These are phyloP conservation scores for Lentinula aciculospora DNA, from an alignment of 768 basidiomycete species.

Conservation along the genomic window DNA sequence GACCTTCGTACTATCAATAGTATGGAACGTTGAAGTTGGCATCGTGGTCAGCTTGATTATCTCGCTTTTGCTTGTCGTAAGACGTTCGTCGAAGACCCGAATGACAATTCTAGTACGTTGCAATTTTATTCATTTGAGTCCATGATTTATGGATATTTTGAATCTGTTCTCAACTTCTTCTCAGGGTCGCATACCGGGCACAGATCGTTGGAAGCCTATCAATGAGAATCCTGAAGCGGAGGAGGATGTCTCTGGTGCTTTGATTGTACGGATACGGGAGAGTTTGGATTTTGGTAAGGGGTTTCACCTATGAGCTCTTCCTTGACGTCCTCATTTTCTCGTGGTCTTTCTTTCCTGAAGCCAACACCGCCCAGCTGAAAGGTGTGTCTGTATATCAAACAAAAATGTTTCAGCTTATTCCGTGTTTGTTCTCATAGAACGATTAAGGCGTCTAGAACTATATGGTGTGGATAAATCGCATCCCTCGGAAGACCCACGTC, in stretches of 20 bases:
- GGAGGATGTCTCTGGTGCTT: constrained; percentile 73
- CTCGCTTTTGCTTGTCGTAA: constrained; percentile 84
- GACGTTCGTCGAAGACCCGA: constrained; percentile 80
- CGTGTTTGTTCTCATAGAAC: constrained; percentile 46
- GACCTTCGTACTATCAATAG: constrained; percentile 82
- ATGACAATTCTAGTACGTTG: constrained; percentile 81
- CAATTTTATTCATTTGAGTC: not conserved
- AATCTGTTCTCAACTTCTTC: not conserved
- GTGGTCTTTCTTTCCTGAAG: constrained; percentile 29
- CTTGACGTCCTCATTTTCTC: not conserved
- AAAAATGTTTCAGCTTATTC: not conserved
- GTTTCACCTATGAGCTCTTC: not conserved
- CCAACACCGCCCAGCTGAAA: constrained; percentile 94
- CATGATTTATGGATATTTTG: not conserved
- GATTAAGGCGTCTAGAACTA: constrained; percentile 77
- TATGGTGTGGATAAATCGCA: constrained; percentile 79
- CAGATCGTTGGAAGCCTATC: constrained; percentile 85
- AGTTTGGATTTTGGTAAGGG: constrained; percentile 81
- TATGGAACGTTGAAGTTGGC: constrained; percentile 92
- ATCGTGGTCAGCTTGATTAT: constrained; percentile 85
- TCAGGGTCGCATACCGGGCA: constrained; percentile 89
- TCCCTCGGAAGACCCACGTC: constrained; percentile 81
- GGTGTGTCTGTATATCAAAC: constrained; percentile 33
- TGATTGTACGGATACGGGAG: constrained; percentile 89
- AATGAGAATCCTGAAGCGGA: constrained; percentile 81